phyloP scores from a whole-genome alignment of 2,329 filamentous ascomycete species.

The Decorospora gaudefroyi region DNA sequence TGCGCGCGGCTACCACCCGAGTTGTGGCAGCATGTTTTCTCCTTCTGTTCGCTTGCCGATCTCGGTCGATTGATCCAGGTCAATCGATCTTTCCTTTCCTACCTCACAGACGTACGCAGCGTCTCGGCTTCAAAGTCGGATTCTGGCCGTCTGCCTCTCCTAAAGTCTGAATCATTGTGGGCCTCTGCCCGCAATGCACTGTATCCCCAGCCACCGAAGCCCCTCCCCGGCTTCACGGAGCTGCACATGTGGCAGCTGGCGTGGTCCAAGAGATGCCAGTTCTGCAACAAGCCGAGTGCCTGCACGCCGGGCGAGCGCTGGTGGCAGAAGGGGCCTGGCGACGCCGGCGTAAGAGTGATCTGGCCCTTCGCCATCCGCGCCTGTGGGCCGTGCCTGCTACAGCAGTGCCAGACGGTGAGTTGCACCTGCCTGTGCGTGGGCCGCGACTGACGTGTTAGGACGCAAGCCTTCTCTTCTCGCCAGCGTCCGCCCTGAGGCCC shows the following conservation, averaged over 20 bases:
- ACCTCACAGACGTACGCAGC: constrained; percentile 45
- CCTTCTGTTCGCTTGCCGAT: constrained; percentile 65
- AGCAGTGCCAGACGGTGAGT: constrained; percentile 67
- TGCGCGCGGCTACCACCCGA: constrained; percentile 59
- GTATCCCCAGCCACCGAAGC: constrained; percentile 69
- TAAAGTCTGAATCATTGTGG: constrained; percentile 72
- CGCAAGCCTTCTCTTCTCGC: constrained; percentile 68
- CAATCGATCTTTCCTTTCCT: constrained; percentile 67
- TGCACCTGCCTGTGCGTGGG: constrained; percentile 4
- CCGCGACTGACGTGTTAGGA: constrained; percentile 59
- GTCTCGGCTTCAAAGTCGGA: constrained; percentile 40
- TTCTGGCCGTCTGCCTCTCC: constrained; percentile 43
- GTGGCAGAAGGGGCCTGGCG: constrained; percentile 66
- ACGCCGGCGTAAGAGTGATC: constrained; percentile 63
- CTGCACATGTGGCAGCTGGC: constrained; percentile 76
- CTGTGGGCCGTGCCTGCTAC: constrained; percentile 68
- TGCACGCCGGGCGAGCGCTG: constrained; percentile 44
- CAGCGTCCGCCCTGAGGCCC: constrained; percentile 64
- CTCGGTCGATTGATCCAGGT: constrained; percentile 68
- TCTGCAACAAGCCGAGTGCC: constrained; percentile 59
- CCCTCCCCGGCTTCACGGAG: constrained; percentile 68
- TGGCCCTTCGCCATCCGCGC: constrained; percentile 72
- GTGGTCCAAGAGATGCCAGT: constrained; percentile 67
- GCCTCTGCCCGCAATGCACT: constrained; percentile 67
- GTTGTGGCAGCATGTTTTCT: constrained; percentile 73